Percentiles rank a stretch among this genome's conserved stretches.
Conservation (phyloP, 2,329 filamentous ascomycete species). For the Coniochaeta pulveracea region DNA sequence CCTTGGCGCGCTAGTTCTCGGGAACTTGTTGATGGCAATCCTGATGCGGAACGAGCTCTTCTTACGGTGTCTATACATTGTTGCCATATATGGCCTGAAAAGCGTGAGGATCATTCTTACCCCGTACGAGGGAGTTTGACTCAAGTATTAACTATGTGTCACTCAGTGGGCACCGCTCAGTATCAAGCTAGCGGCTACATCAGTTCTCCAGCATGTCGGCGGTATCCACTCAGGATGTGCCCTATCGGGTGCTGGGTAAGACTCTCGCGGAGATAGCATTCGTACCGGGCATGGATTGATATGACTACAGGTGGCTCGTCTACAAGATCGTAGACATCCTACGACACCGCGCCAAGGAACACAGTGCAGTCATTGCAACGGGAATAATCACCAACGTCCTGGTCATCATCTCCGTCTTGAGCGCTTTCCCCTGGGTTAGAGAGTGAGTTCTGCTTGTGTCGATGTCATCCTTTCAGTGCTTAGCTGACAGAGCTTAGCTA, state of each 20-base stretch:
- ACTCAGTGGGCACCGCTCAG: constrained; percentile 24
- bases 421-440: constrained; percentile 27
- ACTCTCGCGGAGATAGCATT: background rate
- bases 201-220: constrained; percentile 27
- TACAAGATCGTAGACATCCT: constrained; percentile 27
- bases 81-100: constrained; percentile 24
- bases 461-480: constrained; percentile 4
- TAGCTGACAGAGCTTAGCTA: constrained; percentile 15
- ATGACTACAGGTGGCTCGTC: constrained; percentile 21
- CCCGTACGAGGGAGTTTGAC: background rate
- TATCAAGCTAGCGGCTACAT: constrained; percentile 23
- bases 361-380: constrained; percentile 22
- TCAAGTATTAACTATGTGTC: constrained; percentile 5
- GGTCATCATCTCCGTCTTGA: constrained; percentile 24
- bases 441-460: constrained; percentile 19
- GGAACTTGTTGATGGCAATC: constrained; percentile 25
- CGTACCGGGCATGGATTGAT: too few relatives aligned
- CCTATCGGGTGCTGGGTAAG: constrained; percentile 24
- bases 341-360: constrained; percentile 18
- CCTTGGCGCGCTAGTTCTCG: constrained; percentile 24
- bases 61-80: constrained; percentile 21
- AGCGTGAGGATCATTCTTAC: constrained; percentile 16
- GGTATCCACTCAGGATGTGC: constrained; percentile 28
- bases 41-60: constrained; percentile 28
- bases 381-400: constrained; percentile 25